Conservation (phyloP, 371 early-diverging fungal species). For the Furculomyces boomerangus region DNA sequence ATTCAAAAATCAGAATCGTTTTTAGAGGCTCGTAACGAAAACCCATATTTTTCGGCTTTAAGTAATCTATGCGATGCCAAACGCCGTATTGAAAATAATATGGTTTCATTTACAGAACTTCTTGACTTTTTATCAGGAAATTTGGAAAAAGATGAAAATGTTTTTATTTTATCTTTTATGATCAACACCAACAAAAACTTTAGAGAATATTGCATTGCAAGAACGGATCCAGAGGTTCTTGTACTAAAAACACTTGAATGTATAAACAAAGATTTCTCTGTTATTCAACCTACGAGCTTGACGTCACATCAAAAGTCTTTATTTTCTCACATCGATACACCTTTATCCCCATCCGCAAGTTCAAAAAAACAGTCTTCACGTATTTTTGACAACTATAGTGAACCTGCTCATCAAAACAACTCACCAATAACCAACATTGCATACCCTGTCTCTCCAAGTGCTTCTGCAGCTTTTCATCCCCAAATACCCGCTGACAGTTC, state of each 20-base stretch:
- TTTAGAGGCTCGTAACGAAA: too few relatives aligned
- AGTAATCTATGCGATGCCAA: not conserved
- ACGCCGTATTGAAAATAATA: not conserved
- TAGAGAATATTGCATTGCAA: not conserved
- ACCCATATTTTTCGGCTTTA: conserved; percentile 1
- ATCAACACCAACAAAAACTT: not conserved
- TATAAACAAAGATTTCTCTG: not conserved
- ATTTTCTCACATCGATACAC: not conserved
- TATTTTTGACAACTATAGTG: not conserved
- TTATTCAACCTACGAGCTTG: not conserved
- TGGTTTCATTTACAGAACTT: not conserved
- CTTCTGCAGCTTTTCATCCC: too few relatives aligned
- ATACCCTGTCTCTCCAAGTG: too few relatives aligned
- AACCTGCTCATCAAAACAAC: not conserved
- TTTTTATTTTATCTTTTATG: not conserved
- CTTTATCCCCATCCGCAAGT: not conserved
- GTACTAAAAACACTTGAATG: not conserved
- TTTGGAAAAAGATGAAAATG: not conserved
- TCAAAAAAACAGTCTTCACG: not conserved
- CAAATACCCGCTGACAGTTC: too few relatives aligned
- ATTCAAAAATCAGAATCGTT: too few relatives aligned
- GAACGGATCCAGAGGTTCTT: not conserved
- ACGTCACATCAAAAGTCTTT: not conserved
- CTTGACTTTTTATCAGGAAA: not conserved
- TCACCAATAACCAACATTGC: not conserved